phyloP scores from a whole-genome alignment of 164 flowering plant genomes.

The Litsea cubeba region DNA sequence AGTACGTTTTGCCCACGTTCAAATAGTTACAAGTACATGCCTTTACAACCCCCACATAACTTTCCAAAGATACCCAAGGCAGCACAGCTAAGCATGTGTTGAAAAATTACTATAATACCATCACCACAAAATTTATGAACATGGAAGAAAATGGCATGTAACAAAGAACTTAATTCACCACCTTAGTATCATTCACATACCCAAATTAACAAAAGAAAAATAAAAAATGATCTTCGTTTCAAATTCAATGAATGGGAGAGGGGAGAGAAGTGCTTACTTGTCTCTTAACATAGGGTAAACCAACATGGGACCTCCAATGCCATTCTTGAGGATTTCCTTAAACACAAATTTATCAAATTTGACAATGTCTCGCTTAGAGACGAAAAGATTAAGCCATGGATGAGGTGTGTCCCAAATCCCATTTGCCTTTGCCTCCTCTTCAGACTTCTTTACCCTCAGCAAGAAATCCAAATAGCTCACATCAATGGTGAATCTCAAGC shows the following conservation, averaged over 20 bases:
- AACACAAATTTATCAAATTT: constrained; percentile 63
- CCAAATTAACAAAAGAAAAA: not conserved
- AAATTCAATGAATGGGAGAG: not conserved
- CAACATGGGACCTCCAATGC: constrained; percentile 87
- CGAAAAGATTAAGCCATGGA: constrained; percentile 84
- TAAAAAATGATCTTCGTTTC: no score
- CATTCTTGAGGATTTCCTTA: constrained; percentile 49
- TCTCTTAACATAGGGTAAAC: constrained; percentile 69
- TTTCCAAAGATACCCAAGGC: not conserved
- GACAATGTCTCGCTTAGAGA: constrained; percentile 48
- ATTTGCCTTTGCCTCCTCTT: constrained; percentile 44
- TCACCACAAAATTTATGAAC: not conserved
- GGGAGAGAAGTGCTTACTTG: constrained; percentile 43
- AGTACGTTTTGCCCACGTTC: not conserved
- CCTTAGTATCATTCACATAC: not conserved
- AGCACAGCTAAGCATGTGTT: no score
- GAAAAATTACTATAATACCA: no score
- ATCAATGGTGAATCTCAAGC: constrained; percentile 46
- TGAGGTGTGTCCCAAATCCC: constrained; percentile 87
- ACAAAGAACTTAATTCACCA: no score
- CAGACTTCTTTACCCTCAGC: constrained; percentile 56
- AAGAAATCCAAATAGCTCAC: constrained; percentile 61
- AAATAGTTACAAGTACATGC: not conserved
- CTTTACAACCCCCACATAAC: not conserved
- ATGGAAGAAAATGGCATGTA: not conserved